A percentile compares a stretch with the other conserved stretches of the same genome.
Conservation (phyloP, 2,329 filamentous ascomycete genomes). For the Talaromyces verruculosus region DNA sequence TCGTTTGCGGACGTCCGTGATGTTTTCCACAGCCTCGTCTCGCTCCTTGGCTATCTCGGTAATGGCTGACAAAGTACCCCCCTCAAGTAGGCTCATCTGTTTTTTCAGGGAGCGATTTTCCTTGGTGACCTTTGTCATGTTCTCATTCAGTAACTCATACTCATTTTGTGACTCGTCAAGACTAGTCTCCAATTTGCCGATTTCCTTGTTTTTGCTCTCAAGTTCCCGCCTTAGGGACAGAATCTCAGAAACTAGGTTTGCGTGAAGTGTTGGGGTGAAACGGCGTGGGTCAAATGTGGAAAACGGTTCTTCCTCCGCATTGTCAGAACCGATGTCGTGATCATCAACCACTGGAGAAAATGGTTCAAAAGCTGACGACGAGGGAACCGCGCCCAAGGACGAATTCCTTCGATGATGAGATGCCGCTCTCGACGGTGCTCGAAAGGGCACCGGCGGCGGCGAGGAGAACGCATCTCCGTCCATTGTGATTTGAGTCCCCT, state of each 20-base stretch:
- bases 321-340: slow-evolving; percentile 39
- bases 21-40: slow-evolving; percentile 74
- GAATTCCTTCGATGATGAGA: slow-evolving; percentile 66
- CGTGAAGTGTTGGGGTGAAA: slow-evolving; percentile 93
- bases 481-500: slow-evolving; percentile 2
- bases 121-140: slow-evolving; percentile 64
- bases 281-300: slow-evolving; percentile 81
- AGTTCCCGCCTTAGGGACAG: slow-evolving; percentile 81
- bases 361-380: slow-evolving; percentile 59
- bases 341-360: slow-evolving; percentile 40
- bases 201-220: slow-evolving; percentile 82
- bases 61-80: slow-evolving; percentile 80
- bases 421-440: slow-evolving; percentile 56
- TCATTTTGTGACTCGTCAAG: slow-evolving; percentile 72
- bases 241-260: slow-evolving; percentile 92
- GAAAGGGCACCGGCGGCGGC: slow-evolving; percentile 69
- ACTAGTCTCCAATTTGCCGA: slow-evolving; percentile 77
- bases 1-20: slow-evolving; percentile 70
- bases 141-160: slow-evolving; percentile 67
- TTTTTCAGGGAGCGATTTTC: slow-evolving; percentile 79
- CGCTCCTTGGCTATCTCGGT: slow-evolving; percentile 81
- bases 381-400: slow-evolving; percentile 61
- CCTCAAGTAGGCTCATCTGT: slow-evolving; percentile 82
- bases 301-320: slow-evolving; percentile 58
- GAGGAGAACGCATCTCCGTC: slow-evolving; percentile 51